phyloP scores from a whole-genome alignment of 2,329 filamentous ascomycete genomes.

The Stylonectria norvegica region DNA sequence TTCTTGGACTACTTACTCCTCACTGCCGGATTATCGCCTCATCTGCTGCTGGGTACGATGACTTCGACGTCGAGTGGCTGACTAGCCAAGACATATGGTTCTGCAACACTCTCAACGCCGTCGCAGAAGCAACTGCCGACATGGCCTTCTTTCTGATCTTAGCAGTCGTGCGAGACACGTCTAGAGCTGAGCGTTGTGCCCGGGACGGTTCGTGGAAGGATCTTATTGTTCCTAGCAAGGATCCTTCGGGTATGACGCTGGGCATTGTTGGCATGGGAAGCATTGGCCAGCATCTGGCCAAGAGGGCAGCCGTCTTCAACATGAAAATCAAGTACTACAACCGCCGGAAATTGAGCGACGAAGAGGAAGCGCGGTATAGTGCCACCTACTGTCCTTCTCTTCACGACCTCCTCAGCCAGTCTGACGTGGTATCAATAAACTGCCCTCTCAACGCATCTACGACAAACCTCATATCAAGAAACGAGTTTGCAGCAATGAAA shows the following conservation, averaged over 20 bases:
- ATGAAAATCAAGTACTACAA: constrained; percentile 45
- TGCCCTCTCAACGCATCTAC: constrained; percentile 42
- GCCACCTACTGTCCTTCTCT: constrained; percentile 37
- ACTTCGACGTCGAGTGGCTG: constrained; percentile 44
- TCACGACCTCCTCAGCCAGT: constrained; percentile 36
- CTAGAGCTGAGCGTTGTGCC: constrained; percentile 34
- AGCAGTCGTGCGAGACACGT: constrained; percentile 43
- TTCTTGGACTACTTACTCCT: constrained; percentile 40
- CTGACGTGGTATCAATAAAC: constrained; percentile 41
- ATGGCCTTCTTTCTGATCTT: constrained; percentile 40
- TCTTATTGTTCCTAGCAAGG: constrained; percentile 32
- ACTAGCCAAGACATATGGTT: constrained; percentile 45
- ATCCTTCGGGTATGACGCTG: constrained; percentile 43
- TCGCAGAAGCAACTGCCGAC: constrained; percentile 50
- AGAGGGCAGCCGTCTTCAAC: constrained; percentile 39
- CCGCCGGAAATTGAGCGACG: constrained; percentile 31
- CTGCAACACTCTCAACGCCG: constrained; percentile 52
- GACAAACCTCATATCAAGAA: constrained; percentile 35
- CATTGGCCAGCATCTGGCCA: constrained; percentile 44
- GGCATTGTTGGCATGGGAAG: constrained; percentile 48
- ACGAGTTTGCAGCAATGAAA: constrained; percentile 46
- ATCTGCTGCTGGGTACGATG: constrained; percentile 46
- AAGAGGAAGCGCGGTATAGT: constrained; percentile 33
- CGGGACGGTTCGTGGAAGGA: constrained; percentile 38
- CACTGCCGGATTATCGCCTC: constrained; percentile 45